phyloP scores from a whole-genome alignment of 2,329 filamentous ascomycete species.

The Pseudomassariella vexata region DNA sequence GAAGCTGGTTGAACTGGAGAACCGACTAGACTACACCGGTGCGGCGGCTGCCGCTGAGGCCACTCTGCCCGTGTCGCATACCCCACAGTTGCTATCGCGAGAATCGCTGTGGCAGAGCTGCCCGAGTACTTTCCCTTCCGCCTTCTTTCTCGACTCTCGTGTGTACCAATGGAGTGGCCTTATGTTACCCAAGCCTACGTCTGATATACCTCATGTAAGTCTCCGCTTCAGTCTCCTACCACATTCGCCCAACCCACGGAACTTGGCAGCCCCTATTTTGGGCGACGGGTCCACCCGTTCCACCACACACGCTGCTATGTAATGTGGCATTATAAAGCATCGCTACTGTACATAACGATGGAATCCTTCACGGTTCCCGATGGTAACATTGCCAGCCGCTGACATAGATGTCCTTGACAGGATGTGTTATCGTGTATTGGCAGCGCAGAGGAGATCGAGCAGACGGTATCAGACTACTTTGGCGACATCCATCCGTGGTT shows the following conservation, averaged over 20 bases:
- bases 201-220: constrained; percentile 32
- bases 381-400: constrained; percentile 5
- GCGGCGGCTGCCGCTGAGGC: constrained; percentile 8
- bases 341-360: too few species aligned
- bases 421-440: constrained; percentile 34
- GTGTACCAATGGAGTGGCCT: constrained; percentile 30
- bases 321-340: too few species aligned
- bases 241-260: too few species aligned
- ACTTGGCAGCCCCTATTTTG: too few species aligned
- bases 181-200: constrained; percentile 28
- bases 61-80: constrained; percentile 13
- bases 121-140: constrained; percentile 31
- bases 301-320: too few species aligned
- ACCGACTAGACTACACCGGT: constrained; percentile 21
- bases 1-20: constrained; percentile 32
- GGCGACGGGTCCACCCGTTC: too few species aligned
- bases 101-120: constrained; percentile 14
- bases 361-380: too few species aligned
- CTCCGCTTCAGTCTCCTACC: too few species aligned
- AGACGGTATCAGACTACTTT: constrained; percentile 35
- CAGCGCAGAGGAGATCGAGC: constrained; percentile 28
- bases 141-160: constrained; percentile 37
- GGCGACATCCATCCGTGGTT: constrained; percentile 39
- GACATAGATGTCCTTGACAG: constrained; percentile 11
- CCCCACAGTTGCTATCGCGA: constrained; percentile 4